These are phyloP conservation scores for Paecilomyces niveus DNA, from an alignment of 2,329 filamentous ascomycete genomes.

Conservation along the genomic window DNA sequence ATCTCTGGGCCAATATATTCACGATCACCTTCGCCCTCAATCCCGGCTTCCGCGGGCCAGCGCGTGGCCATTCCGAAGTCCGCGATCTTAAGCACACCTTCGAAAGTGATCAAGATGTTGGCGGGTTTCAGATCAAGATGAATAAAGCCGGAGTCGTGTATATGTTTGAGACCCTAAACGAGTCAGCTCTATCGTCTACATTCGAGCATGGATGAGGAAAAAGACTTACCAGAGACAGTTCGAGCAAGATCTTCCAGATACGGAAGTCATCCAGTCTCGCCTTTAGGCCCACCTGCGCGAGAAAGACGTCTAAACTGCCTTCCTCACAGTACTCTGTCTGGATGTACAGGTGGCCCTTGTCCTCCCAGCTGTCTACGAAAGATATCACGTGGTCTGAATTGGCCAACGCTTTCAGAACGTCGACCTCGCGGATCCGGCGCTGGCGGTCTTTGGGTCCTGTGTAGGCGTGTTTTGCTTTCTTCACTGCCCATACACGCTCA, in stretches of 20 bases:
- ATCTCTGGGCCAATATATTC: slow-evolving; percentile 96
- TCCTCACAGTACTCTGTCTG: slow-evolving; percentile 97
- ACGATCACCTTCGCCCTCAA: slow-evolving; percentile 89
- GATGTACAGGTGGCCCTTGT: slow-evolving; percentile 80
- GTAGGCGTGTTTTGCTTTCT: slow-evolving; percentile 80
- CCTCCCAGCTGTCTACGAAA: slow-evolving; percentile 82
- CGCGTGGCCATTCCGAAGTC: slow-evolving; percentile 66
- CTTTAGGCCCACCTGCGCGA: slow-evolving; percentile 72
- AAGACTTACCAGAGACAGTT: slow-evolving; percentile 66
- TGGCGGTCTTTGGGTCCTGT: slow-evolving; percentile 73
- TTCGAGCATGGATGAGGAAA: background rate
- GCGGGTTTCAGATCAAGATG: slow-evolving; percentile 62
- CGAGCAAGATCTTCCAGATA: slow-evolving; percentile 95
- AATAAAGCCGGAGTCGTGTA: slow-evolving; percentile 79
- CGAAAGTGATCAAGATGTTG: slow-evolving; percentile 59
- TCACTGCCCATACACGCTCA: slow-evolving; percentile 75
- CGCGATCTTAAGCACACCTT: slow-evolving; percentile 59
- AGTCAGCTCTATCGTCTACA: background rate
- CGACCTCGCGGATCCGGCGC: slow-evolving; percentile 75
- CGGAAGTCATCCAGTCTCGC: slow-evolving; percentile 92
- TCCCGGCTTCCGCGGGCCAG: slow-evolving; percentile 67
- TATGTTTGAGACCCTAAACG: slow-evolving; percentile 72
- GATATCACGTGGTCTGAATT: slow-evolving; percentile 79
- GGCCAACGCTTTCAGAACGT: slow-evolving; percentile 67
- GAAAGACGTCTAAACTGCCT: slow-evolving; percentile 79